Evolutionary conservation across 202 grass and related monocot genomes (phyloP).

Genomic region (Tripidium arundinaceum): DNA sequence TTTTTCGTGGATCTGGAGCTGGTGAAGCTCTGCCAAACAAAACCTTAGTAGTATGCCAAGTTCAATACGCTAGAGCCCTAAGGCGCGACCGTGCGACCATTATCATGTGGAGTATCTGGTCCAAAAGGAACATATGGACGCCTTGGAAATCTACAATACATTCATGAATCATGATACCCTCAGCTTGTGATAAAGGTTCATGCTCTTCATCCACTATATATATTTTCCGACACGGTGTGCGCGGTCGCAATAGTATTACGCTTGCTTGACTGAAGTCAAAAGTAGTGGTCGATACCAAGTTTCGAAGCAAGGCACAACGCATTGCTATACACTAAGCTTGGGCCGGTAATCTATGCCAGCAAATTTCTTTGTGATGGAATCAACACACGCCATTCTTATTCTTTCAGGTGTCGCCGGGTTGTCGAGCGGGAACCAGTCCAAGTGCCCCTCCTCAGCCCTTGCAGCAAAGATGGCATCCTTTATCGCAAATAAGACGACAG

Average conservation of each 20-base stretch:
- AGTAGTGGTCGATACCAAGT: neutral
- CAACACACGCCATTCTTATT: slow-evolving; percentile 88
- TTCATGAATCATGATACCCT: no score
- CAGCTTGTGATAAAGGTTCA: no score
- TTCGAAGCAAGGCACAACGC: no score
- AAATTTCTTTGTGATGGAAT: slow-evolving; percentile 74
- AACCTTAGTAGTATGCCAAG: no score
- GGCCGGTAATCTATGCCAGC: slow-evolving; percentile 54
- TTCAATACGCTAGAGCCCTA: no score
- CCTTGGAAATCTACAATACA: no score
- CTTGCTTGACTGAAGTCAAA: neutral
- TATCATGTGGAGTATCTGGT: no score
- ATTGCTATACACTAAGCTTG: slow-evolving; percentile 80
- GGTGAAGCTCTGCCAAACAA: no score
- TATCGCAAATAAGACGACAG: slow-evolving; percentile 75
- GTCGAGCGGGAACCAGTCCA: slow-evolving; percentile 74
- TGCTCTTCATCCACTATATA: no score
- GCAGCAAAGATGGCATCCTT: slow-evolving; percentile 70
- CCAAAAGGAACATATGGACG: no score
- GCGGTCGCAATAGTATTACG: neutral
- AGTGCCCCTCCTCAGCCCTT: slow-evolving; percentile 60
- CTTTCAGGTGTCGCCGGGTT: slow-evolving; percentile 86
- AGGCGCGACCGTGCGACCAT: no score
- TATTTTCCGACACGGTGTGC: neutral
- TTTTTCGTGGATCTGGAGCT: no score